Evolutionary conservation across 2,329 filamentous ascomycete genomes (phyloP).

Genomic region (Didymosphaeria variabile): DNA sequence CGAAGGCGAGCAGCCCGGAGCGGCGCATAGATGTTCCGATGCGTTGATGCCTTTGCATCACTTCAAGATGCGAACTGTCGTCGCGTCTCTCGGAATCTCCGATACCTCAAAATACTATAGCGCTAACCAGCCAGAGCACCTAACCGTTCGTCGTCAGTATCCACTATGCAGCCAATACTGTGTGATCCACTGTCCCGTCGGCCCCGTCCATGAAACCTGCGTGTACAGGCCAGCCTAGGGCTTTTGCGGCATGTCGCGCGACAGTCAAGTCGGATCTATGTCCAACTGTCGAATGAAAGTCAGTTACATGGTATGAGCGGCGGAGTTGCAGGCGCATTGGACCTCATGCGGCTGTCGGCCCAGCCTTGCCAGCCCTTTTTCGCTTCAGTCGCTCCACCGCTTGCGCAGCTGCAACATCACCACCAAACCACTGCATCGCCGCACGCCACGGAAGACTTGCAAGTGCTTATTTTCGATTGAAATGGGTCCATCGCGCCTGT

Average conservation of each 20-base stretch:
- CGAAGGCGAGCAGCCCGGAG: neutral
- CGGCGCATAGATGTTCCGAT: constrained; percentile 4
- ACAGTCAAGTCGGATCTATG: neutral
- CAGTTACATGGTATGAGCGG: neutral
- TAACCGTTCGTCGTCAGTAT: neutral
- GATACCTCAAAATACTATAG: neutral
- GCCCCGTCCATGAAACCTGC: neutral
- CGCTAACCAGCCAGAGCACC: neutral
- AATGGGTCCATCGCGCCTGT: neutral
- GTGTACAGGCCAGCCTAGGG: neutral
- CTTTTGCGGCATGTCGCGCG: neutral
- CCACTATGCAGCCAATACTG: neutral
- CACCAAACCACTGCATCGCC: neutral
- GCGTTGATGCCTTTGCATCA: neutral
- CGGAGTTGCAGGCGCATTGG: neutral
- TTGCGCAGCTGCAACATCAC: neutral
- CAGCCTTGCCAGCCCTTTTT: neutral
- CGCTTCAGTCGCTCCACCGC: neutral
- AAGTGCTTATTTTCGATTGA: too few relatives aligned
- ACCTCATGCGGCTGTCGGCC: neutral
- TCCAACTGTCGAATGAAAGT: too few relatives aligned
- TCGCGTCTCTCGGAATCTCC: neutral
- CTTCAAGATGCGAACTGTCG: neutral
- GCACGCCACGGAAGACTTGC: neutral
- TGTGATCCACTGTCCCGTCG: neutral